These are phyloP conservation scores for Saccharum hybrid DNA, from an alignment of 202 grass and related monocot species.

Conservation along the genomic window DNA sequence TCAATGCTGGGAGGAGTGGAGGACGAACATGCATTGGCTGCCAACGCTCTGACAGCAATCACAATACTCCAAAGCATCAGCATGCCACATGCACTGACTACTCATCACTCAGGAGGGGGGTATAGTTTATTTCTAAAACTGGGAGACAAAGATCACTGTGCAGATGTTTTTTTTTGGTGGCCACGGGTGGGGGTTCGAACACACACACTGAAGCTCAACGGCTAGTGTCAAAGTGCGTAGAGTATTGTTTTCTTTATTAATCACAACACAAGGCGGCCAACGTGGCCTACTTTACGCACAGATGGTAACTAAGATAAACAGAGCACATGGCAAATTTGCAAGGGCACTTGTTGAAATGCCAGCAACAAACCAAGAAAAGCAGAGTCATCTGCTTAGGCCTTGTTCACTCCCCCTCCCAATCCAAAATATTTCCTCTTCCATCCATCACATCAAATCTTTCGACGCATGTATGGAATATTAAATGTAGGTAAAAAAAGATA, in stretches of 20 bases:
- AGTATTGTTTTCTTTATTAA: neutral
- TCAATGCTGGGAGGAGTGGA: conserved; percentile 22
- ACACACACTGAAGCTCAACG: conserved; percentile 25
- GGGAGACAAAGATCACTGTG: no score
- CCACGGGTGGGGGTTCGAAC: no score
- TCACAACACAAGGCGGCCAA: neutral
- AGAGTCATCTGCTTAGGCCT: neutral
- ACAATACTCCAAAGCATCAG: conserved; percentile 26
- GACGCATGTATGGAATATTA: no score
- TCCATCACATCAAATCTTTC: no score
- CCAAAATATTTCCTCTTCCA: no score
- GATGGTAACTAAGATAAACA: neutral
- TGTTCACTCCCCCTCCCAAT: no score
- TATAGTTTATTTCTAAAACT: no score
- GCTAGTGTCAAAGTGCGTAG: neutral
- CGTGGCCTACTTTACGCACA: no score
- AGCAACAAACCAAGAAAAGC: neutral
- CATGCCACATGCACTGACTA: conserved; percentile 36
- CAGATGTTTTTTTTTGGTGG: no score
- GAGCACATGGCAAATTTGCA: neutral
- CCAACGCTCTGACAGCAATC: conserved; percentile 25
- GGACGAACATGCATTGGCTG: conserved; percentile 14
- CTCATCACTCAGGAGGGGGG: no score
- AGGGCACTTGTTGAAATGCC: neutral
- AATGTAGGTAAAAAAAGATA: no score